Percentiles rank a stretch among this genome's conserved stretches.
Conservation (phyloP, 2,329 filamentous ascomycete species). For the Monilinia polystroma region DNA sequence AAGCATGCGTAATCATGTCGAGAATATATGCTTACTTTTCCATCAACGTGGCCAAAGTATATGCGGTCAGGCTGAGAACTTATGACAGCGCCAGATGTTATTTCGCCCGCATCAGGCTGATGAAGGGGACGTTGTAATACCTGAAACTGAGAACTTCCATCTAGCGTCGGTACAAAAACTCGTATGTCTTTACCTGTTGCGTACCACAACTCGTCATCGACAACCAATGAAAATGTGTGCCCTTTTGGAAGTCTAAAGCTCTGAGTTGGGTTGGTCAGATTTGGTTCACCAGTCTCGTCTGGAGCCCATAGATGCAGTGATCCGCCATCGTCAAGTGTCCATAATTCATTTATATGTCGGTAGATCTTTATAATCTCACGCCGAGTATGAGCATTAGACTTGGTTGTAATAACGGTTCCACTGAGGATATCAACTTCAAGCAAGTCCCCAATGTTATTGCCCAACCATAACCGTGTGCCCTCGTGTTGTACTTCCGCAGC, state of each 20-base stretch:
- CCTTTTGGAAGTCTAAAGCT: conserved; percentile 76
- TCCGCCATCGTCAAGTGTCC: conserved; percentile 89
- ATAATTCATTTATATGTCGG: conserved; percentile 83
- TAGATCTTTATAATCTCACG: conserved; percentile 82
- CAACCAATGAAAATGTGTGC: conserved; percentile 84
- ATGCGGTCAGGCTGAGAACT: conserved; percentile 74
- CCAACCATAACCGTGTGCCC: conserved; percentile 81
- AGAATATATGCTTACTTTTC: conserved; percentile 93
- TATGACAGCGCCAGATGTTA: conserved; percentile 78
- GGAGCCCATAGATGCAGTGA: conserved; percentile 85
- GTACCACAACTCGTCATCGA: conserved; percentile 84
- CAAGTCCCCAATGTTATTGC: conserved; percentile 83
- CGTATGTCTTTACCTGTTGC: conserved; percentile 84
- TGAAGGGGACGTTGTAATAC: conserved; percentile 69
- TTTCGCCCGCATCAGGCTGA: conserved; percentile 74
- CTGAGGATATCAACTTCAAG: conserved; percentile 81
- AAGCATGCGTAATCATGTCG: conserved; percentile 70
- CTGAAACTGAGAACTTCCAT: conserved; percentile 70
- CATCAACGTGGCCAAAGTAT: conserved; percentile 89
- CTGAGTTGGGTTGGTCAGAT: conserved; percentile 67
- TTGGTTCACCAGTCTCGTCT: conserved; percentile 69
- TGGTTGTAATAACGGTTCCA: conserved; percentile 67
- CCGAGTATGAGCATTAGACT: conserved; percentile 70
- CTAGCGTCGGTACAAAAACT: conserved; percentile 72
- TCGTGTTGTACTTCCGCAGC: conserved; percentile 75